Evolutionary conservation across 441 rosid species (phyloP), one percentile per base, ranked within the genome.

Genomic region (Isatis lusitanica): DNA sequence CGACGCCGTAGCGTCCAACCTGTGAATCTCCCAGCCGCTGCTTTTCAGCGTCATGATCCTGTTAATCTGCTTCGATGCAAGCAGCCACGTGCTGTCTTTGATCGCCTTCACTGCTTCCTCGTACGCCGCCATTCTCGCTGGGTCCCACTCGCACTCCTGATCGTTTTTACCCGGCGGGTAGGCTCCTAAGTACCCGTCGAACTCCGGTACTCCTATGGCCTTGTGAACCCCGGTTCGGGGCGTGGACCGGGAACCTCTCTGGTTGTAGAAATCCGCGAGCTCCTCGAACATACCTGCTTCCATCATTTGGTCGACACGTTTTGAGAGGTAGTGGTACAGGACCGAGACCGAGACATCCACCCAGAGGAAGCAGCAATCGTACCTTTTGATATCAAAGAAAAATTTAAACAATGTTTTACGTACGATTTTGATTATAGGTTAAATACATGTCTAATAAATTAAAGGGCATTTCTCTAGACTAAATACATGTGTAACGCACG

Each of bases 31-130:
- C 96, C 98, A 93, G 40, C 94, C 98, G 0, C 70, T 85, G 16
- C 58, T 68, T 56, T 66, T 81, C 63, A 93, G 81, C 71, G 52
- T 81, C 60, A 63, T 18, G 76, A 91, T 91, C 83, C 90, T 93
- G 58, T 77, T 83, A 2, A 81, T 78, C 86, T 93, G 98, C 73
- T 93, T 83, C 78, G 84, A 82, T 2, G 97, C 98, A 11, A 93
- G 82, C 74, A 2, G 75, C 78, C 89, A 81, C 75, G 98, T 93
- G 86, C 88, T 87, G 7, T 88, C 85, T 73, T 89, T 90, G 16
- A 88, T 84, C 77, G 71, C 84, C 67, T 84, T 68, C 58, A 88
- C 91, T 16, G 94, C 93, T 43, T 83, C 78, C 60, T 87, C 89
- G 74, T 84, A 90, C 35, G 82, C 85, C 0, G 31, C 83, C 63